These are phyloP conservation scores for Suhomyces maxii DNA, from an alignment of 1,139 yeast genomes.

Conservation along the genomic window DNA sequence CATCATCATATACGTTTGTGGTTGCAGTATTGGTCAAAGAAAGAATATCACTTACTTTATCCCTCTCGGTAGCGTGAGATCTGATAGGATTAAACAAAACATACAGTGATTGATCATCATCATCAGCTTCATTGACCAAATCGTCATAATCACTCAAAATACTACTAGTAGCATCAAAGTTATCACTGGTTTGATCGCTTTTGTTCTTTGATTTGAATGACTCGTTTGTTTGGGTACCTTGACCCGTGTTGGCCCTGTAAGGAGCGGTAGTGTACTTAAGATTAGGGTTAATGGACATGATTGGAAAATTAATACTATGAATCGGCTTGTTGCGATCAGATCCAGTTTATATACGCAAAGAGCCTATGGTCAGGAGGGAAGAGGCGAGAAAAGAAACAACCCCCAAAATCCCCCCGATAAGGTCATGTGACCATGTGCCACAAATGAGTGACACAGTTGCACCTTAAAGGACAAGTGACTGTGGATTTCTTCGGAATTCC, in stretches of 20 bases:
- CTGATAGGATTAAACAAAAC: slow-evolving; percentile 41
- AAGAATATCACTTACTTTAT: slow-evolving; percentile 34
- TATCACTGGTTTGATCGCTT: slow-evolving; percentile 5
- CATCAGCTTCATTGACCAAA: slow-evolving; percentile 10
- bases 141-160: slow-evolving; percentile 24
- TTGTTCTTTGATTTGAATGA: slow-evolving; percentile 5
- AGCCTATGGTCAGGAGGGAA: background rate
- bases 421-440: slow-evolving; percentile 10
- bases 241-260: slow-evolving; percentile 4
- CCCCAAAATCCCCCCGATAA: slow-evolving; percentile 4
- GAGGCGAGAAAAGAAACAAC: background rate
- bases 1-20: slow-evolving; percentile 10
- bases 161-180: slow-evolving; percentile 18
- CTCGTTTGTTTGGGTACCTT: background rate
- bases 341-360: background rate
- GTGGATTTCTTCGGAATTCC: background rate
- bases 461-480: background rate
- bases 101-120: slow-evolving; percentile 42
- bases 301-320: too few species aligned
- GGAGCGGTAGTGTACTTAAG: slow-evolving; percentile 10
- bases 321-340: too few species aligned
- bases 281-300: slow-evolving; percentile 10
- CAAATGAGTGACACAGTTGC: background rate
- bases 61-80: slow-evolving; percentile 16
- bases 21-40: slow-evolving; percentile 35